Base-by-base conservation (phyloP, 345 rosid species). In the Euclidium syriacum region DNA sequence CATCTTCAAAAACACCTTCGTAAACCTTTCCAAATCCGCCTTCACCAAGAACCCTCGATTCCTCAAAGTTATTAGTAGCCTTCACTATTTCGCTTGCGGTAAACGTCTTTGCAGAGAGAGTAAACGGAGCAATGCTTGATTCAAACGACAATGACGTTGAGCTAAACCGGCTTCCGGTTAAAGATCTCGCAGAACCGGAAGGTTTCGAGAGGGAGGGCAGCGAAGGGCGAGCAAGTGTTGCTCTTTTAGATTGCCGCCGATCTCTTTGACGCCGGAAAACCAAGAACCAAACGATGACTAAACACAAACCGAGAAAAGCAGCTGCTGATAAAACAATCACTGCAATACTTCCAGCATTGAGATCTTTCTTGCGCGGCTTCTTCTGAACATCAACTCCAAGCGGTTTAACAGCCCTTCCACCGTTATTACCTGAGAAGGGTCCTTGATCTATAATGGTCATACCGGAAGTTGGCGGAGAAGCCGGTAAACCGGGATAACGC, bases 21-120 rank as follows among this genome's bases (percentile, higher is more conserved):
- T 85, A 85, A 59, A 94, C 99, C 43, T 75, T 80, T 40, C 99
- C 99, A 42, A 94, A 94, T 19, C 97, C 99, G 18, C 99, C 99
- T 80, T 94, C 97, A 62, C 99, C 95, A 14, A 94, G 83, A 46
- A 94, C 39, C 78, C 79, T 80, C 38, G 91, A 76, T 68, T 59
- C 79, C 49, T 86, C 78, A 68, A 89, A 92, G 48, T 83, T 85
- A 41, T 73, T 64, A 1, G 97, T 89, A 59, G 99, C 99, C 74
- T 64, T 87, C 77, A 60, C 87, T 50, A 92, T 79, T 39, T 92
- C 99, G 71, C 70, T 81, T 57, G 77, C 64, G 39, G 82, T 85
- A 72, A 79, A 92, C 20, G 99, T 89, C 77, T 83, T 89, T 12
- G 97, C 99, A 46, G 96, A 92, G 75, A 91, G 90, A 3, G 87